These are phyloP conservation scores for Celoporthe dispersa DNA, from an alignment of 2,329 filamentous ascomycete genomes.

Conservation along the genomic window DNA sequence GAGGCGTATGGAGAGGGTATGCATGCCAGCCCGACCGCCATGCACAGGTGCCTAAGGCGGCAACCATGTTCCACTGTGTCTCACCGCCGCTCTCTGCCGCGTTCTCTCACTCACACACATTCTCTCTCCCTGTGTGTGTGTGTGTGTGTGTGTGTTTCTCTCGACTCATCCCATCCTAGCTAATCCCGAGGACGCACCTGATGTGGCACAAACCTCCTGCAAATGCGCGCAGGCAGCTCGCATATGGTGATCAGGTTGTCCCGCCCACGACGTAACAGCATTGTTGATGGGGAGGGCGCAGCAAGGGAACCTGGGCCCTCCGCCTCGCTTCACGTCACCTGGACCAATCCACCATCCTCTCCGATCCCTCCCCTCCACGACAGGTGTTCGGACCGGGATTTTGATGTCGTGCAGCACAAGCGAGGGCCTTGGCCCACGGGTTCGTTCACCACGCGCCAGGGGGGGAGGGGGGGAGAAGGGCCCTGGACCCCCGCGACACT, in stretches of 20 bases:
- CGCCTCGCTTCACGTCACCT: neutral
- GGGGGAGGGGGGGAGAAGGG: no score
- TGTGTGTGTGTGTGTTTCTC: no score
- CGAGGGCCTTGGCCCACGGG: neutral
- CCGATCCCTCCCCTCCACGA: no score
- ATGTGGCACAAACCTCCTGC: neutral
- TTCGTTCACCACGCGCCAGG: neutral
- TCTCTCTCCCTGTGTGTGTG: no score
- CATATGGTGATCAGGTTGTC: neutral
- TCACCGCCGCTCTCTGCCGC: neutral
- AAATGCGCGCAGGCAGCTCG: neutral
- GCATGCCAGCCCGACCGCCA: neutral
- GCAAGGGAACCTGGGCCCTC: neutral
- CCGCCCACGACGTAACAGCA: no score
- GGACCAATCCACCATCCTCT: neutral
- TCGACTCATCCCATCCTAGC: no score
- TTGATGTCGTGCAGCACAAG: neutral
- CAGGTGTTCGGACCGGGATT: neutral
- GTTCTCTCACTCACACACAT: no score
- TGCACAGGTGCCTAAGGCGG: neutral
- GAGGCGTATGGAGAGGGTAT: neutral
- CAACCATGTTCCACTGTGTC: neutral
- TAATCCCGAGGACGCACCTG: no score
- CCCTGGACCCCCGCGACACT: neutral
- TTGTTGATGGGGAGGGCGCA: no score